phyloP scores from a whole-genome alignment of 768 basidiomycete genomes.

The Lactarius psammicola region DNA sequence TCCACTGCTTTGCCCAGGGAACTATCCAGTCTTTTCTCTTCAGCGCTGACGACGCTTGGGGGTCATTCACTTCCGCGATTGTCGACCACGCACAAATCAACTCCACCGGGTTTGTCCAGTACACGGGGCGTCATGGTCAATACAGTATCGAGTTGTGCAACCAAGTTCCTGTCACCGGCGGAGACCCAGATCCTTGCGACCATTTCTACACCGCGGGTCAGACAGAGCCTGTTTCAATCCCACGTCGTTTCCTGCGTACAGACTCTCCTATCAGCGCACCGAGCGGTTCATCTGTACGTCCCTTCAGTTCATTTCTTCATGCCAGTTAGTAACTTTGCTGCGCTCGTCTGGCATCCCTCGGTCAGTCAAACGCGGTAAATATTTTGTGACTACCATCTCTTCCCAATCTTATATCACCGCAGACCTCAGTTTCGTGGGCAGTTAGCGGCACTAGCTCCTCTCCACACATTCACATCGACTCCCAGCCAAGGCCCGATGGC shows the following conservation, averaged over 20 bases:
- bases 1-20: slow-evolving; percentile 54
- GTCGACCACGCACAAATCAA: slow-evolving; percentile 40
- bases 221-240: slow-evolving; percentile 37
- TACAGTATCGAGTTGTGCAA: slow-evolving; percentile 45
- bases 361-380: slow-evolving; percentile 1
- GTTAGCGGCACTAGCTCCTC: not conserved
- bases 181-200: slow-evolving; percentile 19
- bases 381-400: not conserved
- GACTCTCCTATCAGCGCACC: not conserved
- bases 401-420: not conserved
- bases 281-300: not conserved
- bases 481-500: slow-evolving; percentile 10
- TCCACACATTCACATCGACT: not conserved
- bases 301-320: not conserved
- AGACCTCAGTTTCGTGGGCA: slow-evolving; percentile 9
- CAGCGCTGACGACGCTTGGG: slow-evolving; percentile 44
- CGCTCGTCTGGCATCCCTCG: not conserved
- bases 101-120: slow-evolving; percentile 34
- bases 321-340: not conserved
- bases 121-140: slow-evolving; percentile 31
- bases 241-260: not conserved
- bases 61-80: slow-evolving; percentile 40
- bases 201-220: slow-evolving; percentile 24
- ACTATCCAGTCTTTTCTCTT: slow-evolving; percentile 50
- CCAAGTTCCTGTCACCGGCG: slow-evolving; percentile 42